These are phyloP conservation scores for Cutaneotrichosporon sp. DNA, from an alignment of 1,284 basidiomycete genomes.

Conservation along the genomic window DNA sequence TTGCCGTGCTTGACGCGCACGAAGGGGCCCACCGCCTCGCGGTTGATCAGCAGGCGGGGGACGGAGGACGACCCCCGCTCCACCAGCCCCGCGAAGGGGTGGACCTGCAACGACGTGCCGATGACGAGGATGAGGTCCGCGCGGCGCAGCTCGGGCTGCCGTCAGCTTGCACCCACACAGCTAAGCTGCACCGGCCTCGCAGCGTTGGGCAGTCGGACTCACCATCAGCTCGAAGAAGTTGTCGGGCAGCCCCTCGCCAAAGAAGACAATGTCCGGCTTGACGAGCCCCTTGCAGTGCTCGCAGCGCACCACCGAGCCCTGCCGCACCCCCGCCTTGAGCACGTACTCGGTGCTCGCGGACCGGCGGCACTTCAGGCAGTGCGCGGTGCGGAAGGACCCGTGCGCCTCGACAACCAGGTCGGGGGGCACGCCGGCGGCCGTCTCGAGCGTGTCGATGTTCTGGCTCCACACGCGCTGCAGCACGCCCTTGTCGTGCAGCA, in stretches of 20 bases:
- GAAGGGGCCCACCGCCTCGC: conserved; percentile 58
- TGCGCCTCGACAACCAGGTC: conserved; percentile 88
- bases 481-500: conserved; percentile 38
- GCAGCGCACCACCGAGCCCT: conserved; percentile 67
- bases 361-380: conserved; percentile 70
- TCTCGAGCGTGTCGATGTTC: conserved; percentile 85
- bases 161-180: no score
- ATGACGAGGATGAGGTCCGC: conserved; percentile 89
- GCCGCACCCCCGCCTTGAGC: conserved; percentile 64
- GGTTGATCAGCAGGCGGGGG: conserved; percentile 59
- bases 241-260: conserved; percentile 67
- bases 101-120: conserved; percentile 73
- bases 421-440: conserved; percentile 73
- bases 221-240: conserved; percentile 44
- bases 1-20: conserved; percentile 11
- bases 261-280: conserved; percentile 95
- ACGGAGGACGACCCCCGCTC: conserved; percentile 51
- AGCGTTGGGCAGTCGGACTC: no score
- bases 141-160: conserved; percentile 17
- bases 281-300: conserved; percentile 66
- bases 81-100: conserved; percentile 60
- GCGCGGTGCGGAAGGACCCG: conserved; percentile 80
- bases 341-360: conserved; percentile 64
- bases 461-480: conserved; percentile 50
- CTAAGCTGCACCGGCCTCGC: no score